Evolutionary conservation across 1,284 basidiomycete species (phyloP).

Genomic region (Microbotryum silenes-acaulis): DNA sequence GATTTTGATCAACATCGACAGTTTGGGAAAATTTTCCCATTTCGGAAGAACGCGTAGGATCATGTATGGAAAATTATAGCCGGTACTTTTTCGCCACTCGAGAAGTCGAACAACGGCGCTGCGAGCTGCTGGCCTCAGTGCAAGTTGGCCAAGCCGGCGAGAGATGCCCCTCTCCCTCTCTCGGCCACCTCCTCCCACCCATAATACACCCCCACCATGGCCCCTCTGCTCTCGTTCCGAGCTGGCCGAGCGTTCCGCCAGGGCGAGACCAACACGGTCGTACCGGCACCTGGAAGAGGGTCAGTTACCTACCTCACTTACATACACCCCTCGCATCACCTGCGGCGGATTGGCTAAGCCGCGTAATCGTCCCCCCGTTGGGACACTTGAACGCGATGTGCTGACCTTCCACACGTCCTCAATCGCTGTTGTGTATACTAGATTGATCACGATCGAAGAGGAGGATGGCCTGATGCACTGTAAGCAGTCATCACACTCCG

Average conservation of each 20-base stretch:
- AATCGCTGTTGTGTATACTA: slow-evolving; percentile 6
- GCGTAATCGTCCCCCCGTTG: background rate
- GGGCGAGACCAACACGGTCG: slow-evolving; percentile 34
- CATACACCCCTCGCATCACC: too few species aligned
- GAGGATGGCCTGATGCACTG: slow-evolving; percentile 37
- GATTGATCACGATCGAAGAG: slow-evolving; percentile 29
- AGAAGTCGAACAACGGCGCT: background rate
- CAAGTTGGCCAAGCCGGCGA: too few species aligned
- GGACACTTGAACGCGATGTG: background rate
- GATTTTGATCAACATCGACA: too few species aligned
- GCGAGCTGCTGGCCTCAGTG: too few species aligned
- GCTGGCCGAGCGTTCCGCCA: slow-evolving; percentile 33
- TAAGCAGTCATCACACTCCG: background rate
- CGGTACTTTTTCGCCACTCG: too few species aligned
- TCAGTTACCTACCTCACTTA: slow-evolving; percentile 5
- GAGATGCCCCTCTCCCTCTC: too few species aligned
- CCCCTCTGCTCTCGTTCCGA: slow-evolving; percentile 32
- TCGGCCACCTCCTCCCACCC: too few species aligned
- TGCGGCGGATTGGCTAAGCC: too few species aligned
- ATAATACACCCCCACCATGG: slow-evolving; percentile 11
- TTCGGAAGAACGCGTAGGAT: too few species aligned
- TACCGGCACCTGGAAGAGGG: slow-evolving; percentile 33
- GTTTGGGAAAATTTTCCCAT: too few species aligned
- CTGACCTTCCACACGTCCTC: background rate
- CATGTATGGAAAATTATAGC: too few species aligned